These are phyloP conservation scores for Dittrichia graveolens DNA, from an alignment of 129 eudicot genomes.

Conservation along the genomic window DNA sequence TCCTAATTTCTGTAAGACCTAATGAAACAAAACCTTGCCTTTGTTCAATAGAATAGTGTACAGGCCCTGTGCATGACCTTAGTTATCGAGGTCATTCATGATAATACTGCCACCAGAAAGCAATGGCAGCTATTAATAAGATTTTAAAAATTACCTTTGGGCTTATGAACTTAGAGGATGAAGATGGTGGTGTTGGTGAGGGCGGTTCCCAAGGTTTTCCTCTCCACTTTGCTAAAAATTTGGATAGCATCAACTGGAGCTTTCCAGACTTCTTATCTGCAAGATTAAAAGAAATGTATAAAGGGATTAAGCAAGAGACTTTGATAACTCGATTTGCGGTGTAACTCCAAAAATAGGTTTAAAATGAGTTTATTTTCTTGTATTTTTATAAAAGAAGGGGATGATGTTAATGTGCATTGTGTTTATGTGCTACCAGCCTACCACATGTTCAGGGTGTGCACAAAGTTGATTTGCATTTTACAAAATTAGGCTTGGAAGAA, in stretches of 20 bases:
- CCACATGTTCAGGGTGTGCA: not conserved
- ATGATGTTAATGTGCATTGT: not conserved
- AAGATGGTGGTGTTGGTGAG: slow-evolving; percentile 38
- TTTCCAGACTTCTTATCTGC: slow-evolving; percentile 58
- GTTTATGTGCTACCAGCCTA: not conserved
- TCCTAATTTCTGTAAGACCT: slow-evolving; percentile 31
- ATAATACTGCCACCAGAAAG: slow-evolving; percentile 75
- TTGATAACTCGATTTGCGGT: not conserved
- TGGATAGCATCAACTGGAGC: slow-evolving; percentile 49
- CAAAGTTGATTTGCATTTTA: not conserved
- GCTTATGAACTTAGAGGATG: slow-evolving; percentile 38
- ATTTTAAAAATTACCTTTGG: slow-evolving; percentile 62
- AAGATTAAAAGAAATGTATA: slow-evolving; percentile 12
- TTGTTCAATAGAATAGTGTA: slow-evolving; percentile 29
- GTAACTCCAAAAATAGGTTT: not conserved
- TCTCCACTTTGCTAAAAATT: slow-evolving; percentile 63
- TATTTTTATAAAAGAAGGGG: not conserved
- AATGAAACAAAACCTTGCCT: slow-evolving; percentile 20
- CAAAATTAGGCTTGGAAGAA: no score
- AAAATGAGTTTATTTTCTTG: not conserved
- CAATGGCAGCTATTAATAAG: slow-evolving; percentile 55
- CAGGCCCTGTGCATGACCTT: slow-evolving; percentile 29
- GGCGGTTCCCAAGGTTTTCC: slow-evolving; percentile 67
- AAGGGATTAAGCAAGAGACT: not conserved
- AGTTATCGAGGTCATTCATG: slow-evolving; percentile 42